These are phyloP conservation scores for Flaveria trinervia DNA, from an alignment of 129 eudicot genomes.

Conservation along the genomic window DNA sequence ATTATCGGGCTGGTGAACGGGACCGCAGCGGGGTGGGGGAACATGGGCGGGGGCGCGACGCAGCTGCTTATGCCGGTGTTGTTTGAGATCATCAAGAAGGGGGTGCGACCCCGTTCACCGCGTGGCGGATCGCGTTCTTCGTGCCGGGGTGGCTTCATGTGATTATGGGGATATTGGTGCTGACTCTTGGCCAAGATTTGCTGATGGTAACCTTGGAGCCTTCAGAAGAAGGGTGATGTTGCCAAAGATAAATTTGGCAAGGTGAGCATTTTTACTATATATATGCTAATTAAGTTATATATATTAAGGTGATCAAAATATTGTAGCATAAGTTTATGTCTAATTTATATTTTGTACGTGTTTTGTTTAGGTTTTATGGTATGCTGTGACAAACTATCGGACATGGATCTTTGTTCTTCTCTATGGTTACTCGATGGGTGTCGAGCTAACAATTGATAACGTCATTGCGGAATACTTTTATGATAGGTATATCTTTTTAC, in stretches of 20 bases:
- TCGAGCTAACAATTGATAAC: constrained; percentile 65
- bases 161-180: constrained; percentile 71
- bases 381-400: constrained; percentile 71
- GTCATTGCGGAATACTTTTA: constrained; percentile 78
- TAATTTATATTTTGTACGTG: not conserved
- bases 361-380: constrained; percentile 44
- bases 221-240: constrained; percentile 77
- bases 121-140: constrained; percentile 83
- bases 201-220: constrained; percentile 84
- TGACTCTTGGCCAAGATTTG: constrained; percentile 79
- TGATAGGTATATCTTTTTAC: constrained; percentile 43
- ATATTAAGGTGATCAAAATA: too few species aligned
- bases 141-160: constrained; percentile 72
- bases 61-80: constrained; percentile 78
- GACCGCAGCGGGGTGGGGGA: constrained; percentile 91
- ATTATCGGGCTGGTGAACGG: constrained; percentile 79
- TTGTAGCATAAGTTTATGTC: not conserved
- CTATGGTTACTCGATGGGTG: constrained; percentile 87
- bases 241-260: constrained; percentile 66
- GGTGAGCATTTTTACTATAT: constrained; percentile 26
- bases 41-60: constrained; percentile 87
- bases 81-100: constrained; percentile 51
- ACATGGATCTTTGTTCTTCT: constrained; percentile 80
- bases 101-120: constrained; percentile 66
- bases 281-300: too few species aligned